Base-by-base conservation (phyloP, 805 yeast species). In the Saccharomycopsis schoenii region DNA sequence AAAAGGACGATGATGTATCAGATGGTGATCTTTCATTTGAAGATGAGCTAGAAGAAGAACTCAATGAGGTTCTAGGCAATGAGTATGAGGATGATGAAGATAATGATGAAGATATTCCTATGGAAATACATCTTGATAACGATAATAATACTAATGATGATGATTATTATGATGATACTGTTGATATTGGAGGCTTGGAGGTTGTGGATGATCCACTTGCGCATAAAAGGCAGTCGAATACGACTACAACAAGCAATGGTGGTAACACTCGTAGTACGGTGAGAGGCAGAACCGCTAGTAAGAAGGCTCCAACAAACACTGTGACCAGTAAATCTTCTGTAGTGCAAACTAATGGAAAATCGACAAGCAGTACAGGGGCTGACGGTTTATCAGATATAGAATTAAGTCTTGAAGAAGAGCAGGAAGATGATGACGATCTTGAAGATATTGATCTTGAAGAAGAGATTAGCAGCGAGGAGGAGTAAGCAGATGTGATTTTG, bases 31-130 rank as follows among this genome's bases (percentile, higher is more conserved):
- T 42, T 10, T 47, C 50, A 19, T 25, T 55, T 19, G 59, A 60
- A 29, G 59, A 60, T 36, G 63, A 61, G 34, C 24, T 58, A 8
- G 60, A 61, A 17, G 63, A 61, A 40, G 63, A 61, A 41, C 56
- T 58, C 3, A 58, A 61, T 17, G 51, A 58, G 14, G 56, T 58
- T 4, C 39, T 56, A 2, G 58, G 50, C n/a, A 58, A 56, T 15
- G 60, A 55, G 12, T 58, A 61, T 24, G 54, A 61, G 4, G 59
- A 51, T 55, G 50, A 42, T 15, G 59, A 55, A 8, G 63, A 24
- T 37, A 58, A 57, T 50, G 59, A 52, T 19, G 43, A 43, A 41
- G 58, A 43, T 5, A 25, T 29, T 34, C 54, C 24, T 14, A 42
- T 29, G 21, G 58, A 25, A 25, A 5, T 29, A 25, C 36, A 56